Conservation (phyloP, 1,139 yeast species). For the Saccharomycopsis hybrid region DNA sequence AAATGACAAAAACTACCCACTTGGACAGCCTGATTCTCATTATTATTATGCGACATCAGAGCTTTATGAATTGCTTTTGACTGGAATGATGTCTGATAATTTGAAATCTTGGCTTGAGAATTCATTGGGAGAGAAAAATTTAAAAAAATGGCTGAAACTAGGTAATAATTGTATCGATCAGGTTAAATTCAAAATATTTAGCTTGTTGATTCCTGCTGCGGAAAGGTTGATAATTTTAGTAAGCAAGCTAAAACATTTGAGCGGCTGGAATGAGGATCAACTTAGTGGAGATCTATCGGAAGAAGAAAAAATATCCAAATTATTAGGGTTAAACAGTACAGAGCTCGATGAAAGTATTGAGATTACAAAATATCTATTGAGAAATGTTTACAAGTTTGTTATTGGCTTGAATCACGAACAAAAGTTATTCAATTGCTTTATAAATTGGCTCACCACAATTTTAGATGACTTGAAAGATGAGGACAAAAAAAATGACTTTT, state of each 20-base stretch:
- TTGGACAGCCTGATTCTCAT: no score
- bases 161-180: conserved; percentile 47
- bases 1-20: no score
- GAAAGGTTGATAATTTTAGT: conserved; percentile 53
- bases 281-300: background rate
- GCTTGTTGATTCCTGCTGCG: conserved; percentile 47
- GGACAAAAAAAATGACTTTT: conserved; percentile 9
- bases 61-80: conserved; percentile 47
- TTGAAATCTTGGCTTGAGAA: conserved; percentile 44
- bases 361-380: conserved; percentile 43
- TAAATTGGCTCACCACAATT: conserved; percentile 16
- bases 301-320: background rate
- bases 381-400: conserved; percentile 21
- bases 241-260: conserved; percentile 41
- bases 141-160: conserved; percentile 49
- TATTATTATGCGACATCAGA: conserved; percentile 20
- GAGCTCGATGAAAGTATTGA: conserved; percentile 30
- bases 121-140: conserved; percentile 61
- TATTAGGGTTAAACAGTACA: background rate
- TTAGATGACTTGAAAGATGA: conserved; percentile 15
- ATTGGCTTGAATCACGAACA: conserved; percentile 25
- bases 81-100: conserved; percentile 49
- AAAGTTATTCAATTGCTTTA: conserved; percentile 22
- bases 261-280: conserved; percentile 22
- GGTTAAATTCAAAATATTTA: conserved; percentile 40